These are phyloP conservation scores for Coemansia sp. DNA, from an alignment of 192 early-diverging fungal genomes.

Conservation along the genomic window DNA sequence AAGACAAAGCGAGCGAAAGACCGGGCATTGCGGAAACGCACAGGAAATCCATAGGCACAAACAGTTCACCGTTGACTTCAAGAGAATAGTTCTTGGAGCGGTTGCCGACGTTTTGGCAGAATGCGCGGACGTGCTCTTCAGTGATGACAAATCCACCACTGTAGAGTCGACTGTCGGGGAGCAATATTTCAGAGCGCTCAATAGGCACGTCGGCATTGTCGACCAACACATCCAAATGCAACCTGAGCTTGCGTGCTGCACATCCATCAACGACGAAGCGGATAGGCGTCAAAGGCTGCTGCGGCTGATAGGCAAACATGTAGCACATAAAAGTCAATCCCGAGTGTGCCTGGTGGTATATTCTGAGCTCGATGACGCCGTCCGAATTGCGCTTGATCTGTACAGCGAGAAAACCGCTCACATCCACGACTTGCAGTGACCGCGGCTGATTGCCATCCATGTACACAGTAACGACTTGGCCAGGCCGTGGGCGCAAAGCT, in stretches of 20 bases:
- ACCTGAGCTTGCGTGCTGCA: slow-evolving; percentile 1
- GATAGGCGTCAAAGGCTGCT: slow-evolving; percentile 13
- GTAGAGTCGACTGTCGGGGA: neutral
- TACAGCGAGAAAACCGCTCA: slow-evolving; percentile 7
- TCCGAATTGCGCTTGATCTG: slow-evolving; percentile 69
- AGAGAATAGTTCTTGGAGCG: slow-evolving; percentile 53
- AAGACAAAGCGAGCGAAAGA: slow-evolving; percentile 68
- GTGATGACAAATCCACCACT: slow-evolving; percentile 19
- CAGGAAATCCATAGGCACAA: slow-evolving; percentile 88
- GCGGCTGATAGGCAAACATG: slow-evolving; percentile 9
- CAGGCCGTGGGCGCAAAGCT: slow-evolving; percentile 63
- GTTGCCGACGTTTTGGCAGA: slow-evolving; percentile 74
- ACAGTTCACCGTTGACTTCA: slow-evolving; percentile 54
- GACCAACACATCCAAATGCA: slow-evolving; percentile 4
- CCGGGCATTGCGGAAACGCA: slow-evolving; percentile 78
- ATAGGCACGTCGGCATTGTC: slow-evolving; percentile 5
- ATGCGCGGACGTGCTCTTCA: slow-evolving; percentile 87
- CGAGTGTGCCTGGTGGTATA: slow-evolving; percentile 43
- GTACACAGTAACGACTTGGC: slow-evolving; percentile 41
- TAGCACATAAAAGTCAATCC: slow-evolving; percentile 31
- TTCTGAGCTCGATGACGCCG: slow-evolving; percentile 59
- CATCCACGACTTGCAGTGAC: slow-evolving; percentile 48
- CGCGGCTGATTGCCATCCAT: neutral
- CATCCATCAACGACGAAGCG: slow-evolving; percentile 1
- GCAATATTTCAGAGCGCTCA: neutral